Conservation (phyloP, 139 green algal genomes). For the Micromonas pusilla region DNA sequence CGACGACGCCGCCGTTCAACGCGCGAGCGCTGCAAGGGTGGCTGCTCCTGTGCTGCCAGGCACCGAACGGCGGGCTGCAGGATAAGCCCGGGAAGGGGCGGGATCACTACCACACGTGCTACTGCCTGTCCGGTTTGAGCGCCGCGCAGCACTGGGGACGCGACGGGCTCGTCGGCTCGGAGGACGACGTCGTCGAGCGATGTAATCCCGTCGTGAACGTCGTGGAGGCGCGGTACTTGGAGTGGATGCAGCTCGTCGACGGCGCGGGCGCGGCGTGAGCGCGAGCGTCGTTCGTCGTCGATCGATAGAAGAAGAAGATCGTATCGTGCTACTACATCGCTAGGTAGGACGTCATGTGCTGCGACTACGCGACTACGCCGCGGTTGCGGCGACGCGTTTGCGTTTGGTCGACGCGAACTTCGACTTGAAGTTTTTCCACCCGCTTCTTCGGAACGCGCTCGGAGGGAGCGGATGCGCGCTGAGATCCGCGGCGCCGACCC, state of each 20-base stretch:
- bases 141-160: conserved; percentile 59
- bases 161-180: not conserved
- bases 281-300: not conserved
- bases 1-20: not conserved
- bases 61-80: conserved; percentile 65
- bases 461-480: not conserved
- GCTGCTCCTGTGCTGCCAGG: conserved; percentile 66
- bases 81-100: conserved; percentile 89
- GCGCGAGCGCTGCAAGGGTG: conserved; percentile 61
- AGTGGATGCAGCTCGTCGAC: not conserved
- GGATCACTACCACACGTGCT: conserved; percentile 99
- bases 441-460: not conserved
- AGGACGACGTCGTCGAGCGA: not conserved
- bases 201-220: conserved; percentile 11
- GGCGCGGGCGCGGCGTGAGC: not conserved
- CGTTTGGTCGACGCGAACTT: not conserved
- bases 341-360: not conserved
- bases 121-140: conserved; percentile 87
- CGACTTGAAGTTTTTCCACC: not conserved
- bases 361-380: not conserved
- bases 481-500: not conserved
- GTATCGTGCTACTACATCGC: not conserved
- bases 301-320: not conserved
- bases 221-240: not conserved
- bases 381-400: not conserved